Percentiles rank a stretch among this genome's conserved stretches.
These are phyloP conservation scores for Metschnikowia drakensbergensis DNA, from an alignment of 805 yeast genomes.

Conservation along the genomic window DNA sequence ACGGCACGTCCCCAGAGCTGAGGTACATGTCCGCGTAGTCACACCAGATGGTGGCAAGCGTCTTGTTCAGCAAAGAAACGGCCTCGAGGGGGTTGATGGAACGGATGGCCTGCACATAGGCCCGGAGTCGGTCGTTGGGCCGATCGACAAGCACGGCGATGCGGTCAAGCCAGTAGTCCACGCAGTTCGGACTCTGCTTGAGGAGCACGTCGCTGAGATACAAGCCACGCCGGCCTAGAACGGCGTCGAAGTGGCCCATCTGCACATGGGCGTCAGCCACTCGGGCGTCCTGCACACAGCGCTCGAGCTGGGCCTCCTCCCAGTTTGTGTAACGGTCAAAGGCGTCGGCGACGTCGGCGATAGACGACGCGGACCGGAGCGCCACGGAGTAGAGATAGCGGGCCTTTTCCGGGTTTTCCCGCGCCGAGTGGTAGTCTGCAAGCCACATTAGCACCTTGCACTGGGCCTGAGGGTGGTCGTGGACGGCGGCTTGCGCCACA, in stretches of 20 bases:
- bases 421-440: conserved; percentile 47
- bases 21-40: conserved; percentile 65
- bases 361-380: conserved; percentile 42
- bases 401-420: conserved; percentile 24
- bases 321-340: conserved; percentile 61
- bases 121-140: conserved; percentile 34
- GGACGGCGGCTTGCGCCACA: conserved; percentile 12
- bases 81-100: conserved; percentile 57
- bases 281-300: conserved; percentile 23
- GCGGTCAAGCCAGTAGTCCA: conserved; percentile 68
- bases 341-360: conserved; percentile 58
- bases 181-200: conserved; percentile 56
- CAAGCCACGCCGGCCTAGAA: conserved; percentile 25
- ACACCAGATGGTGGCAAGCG: conserved; percentile 64
- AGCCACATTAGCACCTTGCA: conserved; percentile 46
- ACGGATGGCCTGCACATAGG: conserved; percentile 63
- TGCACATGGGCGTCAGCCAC: conserved; percentile 3
- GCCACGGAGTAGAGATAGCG: conserved; percentile 46
- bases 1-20: conserved; percentile 46
- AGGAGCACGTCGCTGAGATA: conserved; percentile 61
- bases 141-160: conserved; percentile 40
- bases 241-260: conserved; percentile 20
- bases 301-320: conserved; percentile 42
- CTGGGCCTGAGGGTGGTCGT: conserved; percentile 55
- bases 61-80: conserved; percentile 16